Evolutionary conservation across 1,284 basidiomycete genomes (phyloP), one percentile per base, ranked within the genome.

Genomic region (Bondarzewia mesenterica): DNA sequence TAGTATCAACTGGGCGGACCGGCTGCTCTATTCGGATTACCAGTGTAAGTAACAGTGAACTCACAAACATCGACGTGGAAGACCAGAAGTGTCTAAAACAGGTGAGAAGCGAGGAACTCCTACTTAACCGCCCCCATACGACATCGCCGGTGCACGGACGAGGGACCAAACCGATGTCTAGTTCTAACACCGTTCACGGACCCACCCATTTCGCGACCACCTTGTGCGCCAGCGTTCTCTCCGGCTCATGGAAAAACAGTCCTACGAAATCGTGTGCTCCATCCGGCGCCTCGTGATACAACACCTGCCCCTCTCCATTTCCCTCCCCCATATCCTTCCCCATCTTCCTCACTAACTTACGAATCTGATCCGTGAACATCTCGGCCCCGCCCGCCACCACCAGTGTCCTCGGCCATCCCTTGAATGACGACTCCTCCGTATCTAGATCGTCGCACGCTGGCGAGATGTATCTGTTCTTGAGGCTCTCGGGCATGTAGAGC

Each of bases 301-400:
- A 60, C 2, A 77, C 68, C 44, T 66, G 65, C n/a, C 68, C 73
- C 46, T 68, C 64, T 2, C 71, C 76, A 50, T 78, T 57, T 54
- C 81, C 77, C 48, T 60, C 60, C 7, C 64, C 58, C 38, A 51
- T 52, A 25, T 57, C 54, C 37, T 44, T 47, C 38, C 26, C 38
- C 46, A 67, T 54, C 23, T 54, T 49, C 44, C 57, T 54, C 44
- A 52, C 47, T 29, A 63, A 32, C 35, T 46, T 51, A 35, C 51
- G 50, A 35, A 78, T 77, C 46, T 69, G 67, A 57, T 79, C 76
- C 27, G 72, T 60, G 25, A 78, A 59, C 7, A 73, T 60, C 59
- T 83, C 80, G 5, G 70, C 73, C 7, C 71, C 74, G 7, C 79
- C 80, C 3, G 67, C 67, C 21, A 71, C 61, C 43, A 82, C 71